Conservation (phyloP, 768 basidiomycete genomes). For the Termitomyces bulborhizus region DNA sequence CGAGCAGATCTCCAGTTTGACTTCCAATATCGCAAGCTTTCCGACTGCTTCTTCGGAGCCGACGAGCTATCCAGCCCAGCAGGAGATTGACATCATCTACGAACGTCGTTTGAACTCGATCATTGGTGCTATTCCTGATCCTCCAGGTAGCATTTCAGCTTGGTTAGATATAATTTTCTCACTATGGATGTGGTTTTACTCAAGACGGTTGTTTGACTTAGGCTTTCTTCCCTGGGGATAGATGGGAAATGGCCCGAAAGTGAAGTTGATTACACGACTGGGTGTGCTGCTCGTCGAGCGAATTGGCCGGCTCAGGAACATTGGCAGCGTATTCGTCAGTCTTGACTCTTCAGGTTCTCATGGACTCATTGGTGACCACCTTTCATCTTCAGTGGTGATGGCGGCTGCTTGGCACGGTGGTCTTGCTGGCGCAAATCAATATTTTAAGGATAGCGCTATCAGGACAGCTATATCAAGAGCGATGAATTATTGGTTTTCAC, state of each 20-base stretch:
- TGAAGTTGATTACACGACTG: slow-evolving; percentile 56
- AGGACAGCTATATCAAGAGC: slow-evolving; percentile 36
- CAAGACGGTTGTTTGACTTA: slow-evolving; percentile 13
- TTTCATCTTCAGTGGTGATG: slow-evolving; percentile 36
- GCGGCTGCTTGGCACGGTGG: slow-evolving; percentile 55
- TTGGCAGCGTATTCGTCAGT: slow-evolving; percentile 46
- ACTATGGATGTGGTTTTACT: background rate
- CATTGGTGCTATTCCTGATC: slow-evolving; percentile 27
- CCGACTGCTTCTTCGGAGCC: background rate
- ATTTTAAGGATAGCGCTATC: slow-evolving; percentile 32
- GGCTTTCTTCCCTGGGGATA: slow-evolving; percentile 41
- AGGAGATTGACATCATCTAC: slow-evolving; percentile 26
- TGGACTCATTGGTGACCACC: background rate
- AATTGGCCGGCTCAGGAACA: slow-evolving; percentile 67
- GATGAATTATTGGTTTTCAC: slow-evolving; percentile 59
- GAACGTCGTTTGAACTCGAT: slow-evolving; percentile 36
- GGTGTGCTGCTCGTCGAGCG: slow-evolving; percentile 54
- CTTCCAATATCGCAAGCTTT: background rate
- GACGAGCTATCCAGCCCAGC: slow-evolving; percentile 13
- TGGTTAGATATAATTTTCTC: slow-evolving; percentile 2
- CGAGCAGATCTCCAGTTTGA: background rate
- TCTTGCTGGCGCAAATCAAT: slow-evolving; percentile 31
- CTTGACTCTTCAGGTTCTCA: background rate
- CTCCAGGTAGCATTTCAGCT: slow-evolving; percentile 14
- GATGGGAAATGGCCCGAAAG: slow-evolving; percentile 49